phyloP scores from a whole-genome alignment of 768 basidiomycete species.

The Auricularia sp. region DNA sequence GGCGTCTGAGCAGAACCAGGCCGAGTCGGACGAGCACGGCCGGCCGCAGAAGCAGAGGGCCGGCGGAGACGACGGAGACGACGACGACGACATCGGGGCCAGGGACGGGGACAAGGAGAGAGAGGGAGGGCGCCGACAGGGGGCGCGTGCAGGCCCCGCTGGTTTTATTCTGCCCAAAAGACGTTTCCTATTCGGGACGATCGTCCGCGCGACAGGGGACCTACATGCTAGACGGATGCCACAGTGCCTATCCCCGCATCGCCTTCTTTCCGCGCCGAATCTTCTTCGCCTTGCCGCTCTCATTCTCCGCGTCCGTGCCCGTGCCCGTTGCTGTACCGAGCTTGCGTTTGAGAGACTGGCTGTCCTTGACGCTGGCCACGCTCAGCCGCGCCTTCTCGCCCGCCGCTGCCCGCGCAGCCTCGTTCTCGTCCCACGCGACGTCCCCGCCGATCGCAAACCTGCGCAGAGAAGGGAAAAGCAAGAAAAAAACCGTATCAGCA shows the following conservation, averaged over 20 bases:
- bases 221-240: background rate
- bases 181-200: background rate
- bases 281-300: constrained; percentile 37
- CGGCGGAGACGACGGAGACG: background rate
- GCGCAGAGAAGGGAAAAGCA: background rate
- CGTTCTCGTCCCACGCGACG: constrained; percentile 53
- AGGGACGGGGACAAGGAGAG: no score
- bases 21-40: background rate
- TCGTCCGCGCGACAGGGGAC: background rate
- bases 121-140: background rate
- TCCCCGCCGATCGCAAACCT: constrained; percentile 54
- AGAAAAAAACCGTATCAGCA: background rate
- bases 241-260: constrained; percentile 20
- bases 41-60: background rate
- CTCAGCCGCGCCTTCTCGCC: constrained; percentile 44
- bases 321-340: constrained; percentile 29
- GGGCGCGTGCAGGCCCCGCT: background rate
- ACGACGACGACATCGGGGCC: no score
- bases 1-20: background rate
- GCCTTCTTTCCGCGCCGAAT: constrained; percentile 37
- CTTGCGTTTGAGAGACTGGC: constrained; percentile 47
- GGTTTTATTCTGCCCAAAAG: background rate
- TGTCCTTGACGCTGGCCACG: constrained; percentile 64
- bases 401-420: constrained; percentile 42
- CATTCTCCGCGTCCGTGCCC: constrained; percentile 19